Conservation (phyloP, 495 filamentous ascomycete species). For the Melanomma pulvis-pyrius region DNA sequence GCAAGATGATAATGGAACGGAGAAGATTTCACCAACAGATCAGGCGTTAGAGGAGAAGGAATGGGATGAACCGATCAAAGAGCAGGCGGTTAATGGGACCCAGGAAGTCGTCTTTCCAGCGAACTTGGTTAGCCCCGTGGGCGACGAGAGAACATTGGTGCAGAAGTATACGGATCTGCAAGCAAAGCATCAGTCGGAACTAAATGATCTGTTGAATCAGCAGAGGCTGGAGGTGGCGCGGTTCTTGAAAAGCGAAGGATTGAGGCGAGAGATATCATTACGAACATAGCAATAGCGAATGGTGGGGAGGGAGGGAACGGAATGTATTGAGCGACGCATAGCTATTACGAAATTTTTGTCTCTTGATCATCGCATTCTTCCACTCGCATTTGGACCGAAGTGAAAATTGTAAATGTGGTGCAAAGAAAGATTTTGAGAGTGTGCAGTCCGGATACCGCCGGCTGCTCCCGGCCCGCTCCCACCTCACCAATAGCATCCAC, state of each 20-base stretch:
- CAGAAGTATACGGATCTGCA: conserved; percentile 9
- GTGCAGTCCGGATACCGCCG: background rate
- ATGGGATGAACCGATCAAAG: too few species aligned
- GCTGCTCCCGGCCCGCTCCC: background rate
- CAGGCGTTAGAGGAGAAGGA: too few species aligned
- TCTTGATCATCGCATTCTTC: too few species aligned
- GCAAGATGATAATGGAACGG: background rate
- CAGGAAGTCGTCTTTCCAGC: background rate
- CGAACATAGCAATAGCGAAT: background rate
- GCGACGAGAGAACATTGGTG: background rate
- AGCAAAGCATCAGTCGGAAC: conserved; percentile 16
- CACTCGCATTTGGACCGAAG: too few species aligned
- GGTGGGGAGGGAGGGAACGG: background rate
- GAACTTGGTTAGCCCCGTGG: background rate
- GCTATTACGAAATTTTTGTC: too few species aligned
- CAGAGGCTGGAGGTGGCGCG: conserved; percentile 5
- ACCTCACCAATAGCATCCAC: too few species aligned
- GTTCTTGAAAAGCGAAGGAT: conserved; percentile 1
- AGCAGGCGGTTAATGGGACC: background rate
- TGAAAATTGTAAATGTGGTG: too few species aligned
- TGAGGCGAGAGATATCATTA: too few species aligned
- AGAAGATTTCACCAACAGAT: too few species aligned
- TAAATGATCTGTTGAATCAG: conserved; percentile 11
- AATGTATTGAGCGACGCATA: background rate
- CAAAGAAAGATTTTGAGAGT: background rate